Percentiles rank a stretch among this genome's conserved stretches.
phyloP scores from a whole-genome alignment of 2,329 filamentous ascomycete genomes.

The Chrysoporthe puriensis region DNA sequence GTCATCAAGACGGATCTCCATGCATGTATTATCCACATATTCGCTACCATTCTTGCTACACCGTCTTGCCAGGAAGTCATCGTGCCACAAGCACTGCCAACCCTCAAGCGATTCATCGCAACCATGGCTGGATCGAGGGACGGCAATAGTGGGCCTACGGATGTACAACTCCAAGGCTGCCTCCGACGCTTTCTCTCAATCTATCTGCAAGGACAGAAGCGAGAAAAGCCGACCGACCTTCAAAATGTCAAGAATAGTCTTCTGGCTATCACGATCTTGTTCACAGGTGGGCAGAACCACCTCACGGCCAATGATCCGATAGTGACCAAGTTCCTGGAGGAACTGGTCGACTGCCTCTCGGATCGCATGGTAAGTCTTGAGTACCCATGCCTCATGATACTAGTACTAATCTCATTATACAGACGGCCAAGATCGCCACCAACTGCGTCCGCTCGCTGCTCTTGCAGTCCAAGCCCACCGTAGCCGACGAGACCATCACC shows the following conservation, averaged over 20 bases:
- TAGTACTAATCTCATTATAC: conserved; percentile 30
- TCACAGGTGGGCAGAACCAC: conserved; percentile 77
- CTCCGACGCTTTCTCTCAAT: conserved; percentile 82
- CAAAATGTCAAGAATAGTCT: conserved; percentile 92
- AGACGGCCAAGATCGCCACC: conserved; percentile 86
- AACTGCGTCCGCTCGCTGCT: conserved; percentile 88
- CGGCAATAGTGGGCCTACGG: conserved; percentile 53
- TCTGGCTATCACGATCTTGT: conserved; percentile 83
- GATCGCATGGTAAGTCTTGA: conserved; percentile 65
- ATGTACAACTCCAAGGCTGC: conserved; percentile 77
- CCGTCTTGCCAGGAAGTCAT: conserved; percentile 85
- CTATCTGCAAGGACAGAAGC: conserved; percentile 73
- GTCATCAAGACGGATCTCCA: conserved; percentile 97
- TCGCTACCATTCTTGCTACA: conserved; percentile 88
- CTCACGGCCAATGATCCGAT: conserved; percentile 77
- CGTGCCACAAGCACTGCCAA: conserved; percentile 86
- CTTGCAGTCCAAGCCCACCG: conserved; percentile 63
- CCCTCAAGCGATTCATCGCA: conserved; percentile 86
- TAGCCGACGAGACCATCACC: conserved; percentile 73
- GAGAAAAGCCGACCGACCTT: conserved; percentile 75
- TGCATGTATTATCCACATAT: conserved; percentile 95
- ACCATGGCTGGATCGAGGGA: conserved; percentile 63
- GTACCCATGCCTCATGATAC: not conserved
- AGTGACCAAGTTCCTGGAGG: conserved; percentile 74
- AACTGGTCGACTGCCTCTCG: conserved; percentile 81